Evolutionary conservation across 306 rosid species (phyloP), one percentile per base, ranked within the genome.

Genomic region (Castanopsis chinensis): DNA sequence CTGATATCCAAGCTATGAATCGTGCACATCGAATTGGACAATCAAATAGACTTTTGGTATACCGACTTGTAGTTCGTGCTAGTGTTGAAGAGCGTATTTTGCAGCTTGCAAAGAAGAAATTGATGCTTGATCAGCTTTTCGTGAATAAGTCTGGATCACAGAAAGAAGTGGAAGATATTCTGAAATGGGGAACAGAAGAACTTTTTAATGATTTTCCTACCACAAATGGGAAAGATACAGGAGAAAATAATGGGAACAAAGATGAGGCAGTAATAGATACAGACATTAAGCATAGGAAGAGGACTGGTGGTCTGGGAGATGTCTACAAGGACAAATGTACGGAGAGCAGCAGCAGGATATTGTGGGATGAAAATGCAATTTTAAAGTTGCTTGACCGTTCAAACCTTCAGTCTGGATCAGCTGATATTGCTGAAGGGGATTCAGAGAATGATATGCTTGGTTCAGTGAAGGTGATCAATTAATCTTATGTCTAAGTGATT

Each of bases 11-110:
- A 84, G 99, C 99, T 74, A 96, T 96, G 99, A 96, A 96, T 84
- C 96, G 99, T 49, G 99, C 99, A 55, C 99, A 96, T 85, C 94
- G 99, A 83, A 96, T 96, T 85, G 99, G 99, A 72, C 99, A 96
- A 80, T 96, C 99, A 76, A 96, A 96, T 14, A 93, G 98, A 80
- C 99, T 96, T 78, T 76, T 96, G 86, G 99, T 96, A 41, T 96
- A 96, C 82, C 90, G 99, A 77, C 99, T 96, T 78, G 98, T 96
- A 73, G 99, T 96, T 80, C 98, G 97, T 79, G 99, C 99, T 65
- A 96, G 99, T 53, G 99, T 96, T 54, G 99, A 96, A 90, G 99
- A 96, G 86, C 98, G 99, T 57, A 96, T 96, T 83, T 91, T 96
- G 97, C 98, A 93, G 90, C 99, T 96, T 89, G 99, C 99, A 45